phyloP scores from a whole-genome alignment of 192 early-diverging fungal species.

The Coemansia erecta region DNA sequence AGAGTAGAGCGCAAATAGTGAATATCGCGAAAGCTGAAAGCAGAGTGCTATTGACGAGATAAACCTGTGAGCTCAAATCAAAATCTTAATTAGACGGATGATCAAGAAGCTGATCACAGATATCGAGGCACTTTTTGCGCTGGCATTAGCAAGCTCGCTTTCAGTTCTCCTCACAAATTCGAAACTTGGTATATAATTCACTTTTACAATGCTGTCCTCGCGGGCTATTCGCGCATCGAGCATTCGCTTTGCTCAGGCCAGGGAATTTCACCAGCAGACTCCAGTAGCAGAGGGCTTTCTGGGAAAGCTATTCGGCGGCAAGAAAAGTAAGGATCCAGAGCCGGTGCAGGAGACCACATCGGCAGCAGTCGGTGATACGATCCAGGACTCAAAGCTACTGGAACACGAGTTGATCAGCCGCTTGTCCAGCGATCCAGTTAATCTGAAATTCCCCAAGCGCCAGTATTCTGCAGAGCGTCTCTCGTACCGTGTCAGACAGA shows the following conservation, averaged over 20 bases:
- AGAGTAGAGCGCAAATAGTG: neutral
- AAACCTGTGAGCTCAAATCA: no score
- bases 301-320: constrained; percentile 37
- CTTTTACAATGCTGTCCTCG: constrained; percentile 17
- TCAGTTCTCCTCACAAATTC: neutral
- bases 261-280: constrained; percentile 28
- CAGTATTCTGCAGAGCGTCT: constrained; percentile 16
- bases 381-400: constrained; percentile 8
- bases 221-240: constrained; percentile 11
- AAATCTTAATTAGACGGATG: no score
- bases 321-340: constrained; percentile 12
- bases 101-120: no score
- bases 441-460: constrained; percentile 32
- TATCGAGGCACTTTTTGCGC: no score
- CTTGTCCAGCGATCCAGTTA: neutral
- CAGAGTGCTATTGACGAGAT: no score
- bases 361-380: constrained; percentile 5
- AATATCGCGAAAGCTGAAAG: no score
- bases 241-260: neutral
- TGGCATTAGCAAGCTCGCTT: no score
- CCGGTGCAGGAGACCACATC: neutral
- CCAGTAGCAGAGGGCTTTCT: constrained; percentile 17
- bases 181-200: neutral
- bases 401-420: neutral
- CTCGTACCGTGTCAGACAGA: constrained; percentile 12